These are phyloP conservation scores for Botrytis byssoidea DNA, from an alignment of 2,329 filamentous ascomycete species.

Conservation along the genomic window DNA sequence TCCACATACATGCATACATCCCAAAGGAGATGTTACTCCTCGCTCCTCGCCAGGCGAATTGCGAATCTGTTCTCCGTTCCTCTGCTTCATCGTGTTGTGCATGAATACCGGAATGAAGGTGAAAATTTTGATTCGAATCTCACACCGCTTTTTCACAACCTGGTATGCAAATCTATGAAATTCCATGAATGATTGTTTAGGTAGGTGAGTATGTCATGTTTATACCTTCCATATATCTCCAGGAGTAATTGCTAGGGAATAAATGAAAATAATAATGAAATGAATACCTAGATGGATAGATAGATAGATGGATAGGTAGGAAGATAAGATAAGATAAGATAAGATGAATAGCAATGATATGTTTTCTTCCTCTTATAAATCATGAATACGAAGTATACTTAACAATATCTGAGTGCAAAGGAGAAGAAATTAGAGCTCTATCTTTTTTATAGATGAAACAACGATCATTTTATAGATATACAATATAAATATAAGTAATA, in stretches of 20 bases:
- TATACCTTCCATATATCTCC: neutral
- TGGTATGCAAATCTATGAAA: neutral
- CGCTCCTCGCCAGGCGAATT: neutral
- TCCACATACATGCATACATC: neutral
- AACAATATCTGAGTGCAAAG: neutral
- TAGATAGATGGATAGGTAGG: neutral
- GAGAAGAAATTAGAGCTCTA: neutral
- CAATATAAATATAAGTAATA: neutral
- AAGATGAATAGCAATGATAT: neutral
- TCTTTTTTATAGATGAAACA: neutral
- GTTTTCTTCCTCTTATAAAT: neutral
- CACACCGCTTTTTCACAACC: neutral
- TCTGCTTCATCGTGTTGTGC: slow-evolving; percentile 1
- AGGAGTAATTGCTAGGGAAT: neutral
- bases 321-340: neutral
- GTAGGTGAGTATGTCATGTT: neutral
- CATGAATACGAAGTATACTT: neutral
- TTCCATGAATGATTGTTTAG: neutral
- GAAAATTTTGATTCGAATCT: neutral
- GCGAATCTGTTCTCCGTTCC: neutral
- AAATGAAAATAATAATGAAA: neutral
- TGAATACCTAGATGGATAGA: neutral
- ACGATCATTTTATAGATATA: neutral
- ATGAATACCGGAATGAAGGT: neutral
- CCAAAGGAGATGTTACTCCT: neutral